Evolutionary conservation across 2,329 filamentous ascomycete genomes (phyloP), one percentile per base, ranked within the genome.

Genomic region (Byssochlamys sp.): DNA sequence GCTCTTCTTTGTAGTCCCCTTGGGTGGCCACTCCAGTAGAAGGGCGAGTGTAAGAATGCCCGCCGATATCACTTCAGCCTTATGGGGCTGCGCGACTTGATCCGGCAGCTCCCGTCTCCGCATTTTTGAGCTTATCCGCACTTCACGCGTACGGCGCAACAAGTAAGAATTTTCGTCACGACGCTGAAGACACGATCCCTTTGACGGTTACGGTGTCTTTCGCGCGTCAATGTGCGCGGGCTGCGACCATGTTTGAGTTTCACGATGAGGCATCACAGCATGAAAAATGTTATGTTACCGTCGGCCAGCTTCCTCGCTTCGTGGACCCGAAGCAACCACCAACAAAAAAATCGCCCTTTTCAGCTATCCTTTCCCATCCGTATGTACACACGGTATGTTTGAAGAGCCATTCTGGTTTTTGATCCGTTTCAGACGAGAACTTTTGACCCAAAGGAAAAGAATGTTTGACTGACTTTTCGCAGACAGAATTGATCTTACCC

Each of bases 261-360:
- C 66, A 71, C 4, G 72, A 75, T 52, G 65, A 70, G 54, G 65
- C 67, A 57, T 70, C 72, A 7, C 61, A 65, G 56, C 70, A 66
- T 57, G 73, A 77, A 56, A 94, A 88, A 80, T 91, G 89, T 72
- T 87, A 83, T 71, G 85, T 90, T 62, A 88, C 86, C 0, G 83
- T 89, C 66, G 84, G 84, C 48, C 77, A 78, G 11, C 82, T 92
- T 70, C 77, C 80, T 27, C 77, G 79, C 29, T 87, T 89, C 73
- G 77, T 92, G 51, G 84, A 95, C 69, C 80, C 84, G 4, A 80
- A 82, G 58, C 87, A 90, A 66, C 80, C 83, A 29, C 87, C 90
- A 1, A 78, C 77, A 4, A 91, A 88, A 68, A 86, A 84, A 66
- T 85, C 88, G 64, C 91, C 90, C 2, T 96, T 92, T 79, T 80